Evolutionary conservation across 129 eudicot genomes (phyloP).

Genomic region (Silybum marianum): DNA sequence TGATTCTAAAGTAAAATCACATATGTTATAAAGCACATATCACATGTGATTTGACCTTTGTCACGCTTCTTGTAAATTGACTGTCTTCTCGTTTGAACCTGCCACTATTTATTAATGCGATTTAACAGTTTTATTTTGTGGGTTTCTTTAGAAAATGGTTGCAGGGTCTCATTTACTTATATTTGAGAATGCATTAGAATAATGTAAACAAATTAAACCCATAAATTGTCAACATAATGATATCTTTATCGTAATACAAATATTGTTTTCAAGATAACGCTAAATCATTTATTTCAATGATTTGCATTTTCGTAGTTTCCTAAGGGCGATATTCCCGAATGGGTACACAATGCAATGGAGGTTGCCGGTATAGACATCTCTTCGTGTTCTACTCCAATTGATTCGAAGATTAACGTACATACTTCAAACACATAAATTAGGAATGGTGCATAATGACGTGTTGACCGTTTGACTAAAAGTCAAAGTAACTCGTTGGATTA

Average conservation of each 20-base stretch:
- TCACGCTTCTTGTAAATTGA: too few species aligned
- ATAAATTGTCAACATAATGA: too few species aligned
- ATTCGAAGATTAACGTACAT: conserved; percentile 12
- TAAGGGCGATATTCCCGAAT: conserved; percentile 80
- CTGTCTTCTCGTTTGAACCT: too few species aligned
- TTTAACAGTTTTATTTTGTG: neutral
- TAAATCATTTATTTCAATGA: neutral
- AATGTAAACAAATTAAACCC: too few species aligned
- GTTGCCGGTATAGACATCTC: conserved; percentile 95
- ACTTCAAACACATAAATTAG: conserved; percentile 4
- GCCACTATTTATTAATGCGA: neutral
- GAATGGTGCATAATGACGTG: neutral
- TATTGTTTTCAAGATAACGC: neutral
- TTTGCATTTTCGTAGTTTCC: conserved; percentile 66
- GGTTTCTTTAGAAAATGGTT: neutral
- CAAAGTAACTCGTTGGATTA: neutral
- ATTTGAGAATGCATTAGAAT: too few species aligned
- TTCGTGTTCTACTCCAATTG: conserved; percentile 54
- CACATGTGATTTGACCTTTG: too few species aligned
- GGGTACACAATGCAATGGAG: conserved; percentile 99
- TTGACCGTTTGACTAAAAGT: neutral
- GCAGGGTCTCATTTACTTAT: neutral
- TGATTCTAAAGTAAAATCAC: too few species aligned
- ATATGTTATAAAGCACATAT: too few species aligned
- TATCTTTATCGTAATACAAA: neutral